A percentile compares a stretch with the other conserved stretches of the same genome.
Evolutionary conservation across 345 rosid species (phyloP).

Genomic region (Camelina sativa): DNA sequence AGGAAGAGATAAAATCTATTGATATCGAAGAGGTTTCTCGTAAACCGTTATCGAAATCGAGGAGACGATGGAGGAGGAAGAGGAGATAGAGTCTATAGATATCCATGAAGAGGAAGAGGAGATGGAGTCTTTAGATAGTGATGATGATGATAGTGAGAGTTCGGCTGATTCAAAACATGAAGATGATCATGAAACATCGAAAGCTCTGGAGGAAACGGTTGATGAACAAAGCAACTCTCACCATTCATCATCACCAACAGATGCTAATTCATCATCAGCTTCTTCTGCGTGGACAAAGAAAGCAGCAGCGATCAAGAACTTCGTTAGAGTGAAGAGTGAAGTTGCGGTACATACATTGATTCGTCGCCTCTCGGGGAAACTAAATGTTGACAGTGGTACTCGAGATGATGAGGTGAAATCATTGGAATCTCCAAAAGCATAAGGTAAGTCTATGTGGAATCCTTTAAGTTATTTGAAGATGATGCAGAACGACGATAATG

Average conservation of each 20-base stretch:
- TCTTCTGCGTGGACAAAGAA: constrained; percentile 69
- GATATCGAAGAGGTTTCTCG: constrained; percentile 1
- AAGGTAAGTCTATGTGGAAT: constrained; percentile 63
- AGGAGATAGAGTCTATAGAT: constrained; percentile 40
- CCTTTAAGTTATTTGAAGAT: constrained; percentile 63
- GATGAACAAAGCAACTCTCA: constrained; percentile 37
- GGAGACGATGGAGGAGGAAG: constrained; percentile 31
- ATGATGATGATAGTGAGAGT: constrained; percentile 30
- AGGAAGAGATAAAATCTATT: constrained; percentile 28
- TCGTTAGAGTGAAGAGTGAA: constrained; percentile 65
- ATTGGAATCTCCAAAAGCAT: constrained; percentile 47
- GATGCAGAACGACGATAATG: constrained; percentile 55
- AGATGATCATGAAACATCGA: constrained; percentile 36
- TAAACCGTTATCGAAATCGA: background rate
- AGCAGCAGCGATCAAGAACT: constrained; percentile 66
- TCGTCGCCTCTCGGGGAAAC: constrained; percentile 61
- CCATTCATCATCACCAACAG: constrained; percentile 40
- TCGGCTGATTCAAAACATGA: constrained; percentile 24
- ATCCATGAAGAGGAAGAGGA: constrained; percentile 31
- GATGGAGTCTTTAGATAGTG: constrained; percentile 23
- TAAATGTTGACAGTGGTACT: constrained; percentile 39
- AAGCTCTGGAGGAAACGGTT: constrained; percentile 38
- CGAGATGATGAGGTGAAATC: constrained; percentile 46
- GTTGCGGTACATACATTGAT: constrained; percentile 66
- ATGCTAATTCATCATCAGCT: constrained; percentile 45